phyloP scores from a whole-genome alignment of 2,329 filamentous ascomycete species.

The Fusarium pseudograminearum region DNA sequence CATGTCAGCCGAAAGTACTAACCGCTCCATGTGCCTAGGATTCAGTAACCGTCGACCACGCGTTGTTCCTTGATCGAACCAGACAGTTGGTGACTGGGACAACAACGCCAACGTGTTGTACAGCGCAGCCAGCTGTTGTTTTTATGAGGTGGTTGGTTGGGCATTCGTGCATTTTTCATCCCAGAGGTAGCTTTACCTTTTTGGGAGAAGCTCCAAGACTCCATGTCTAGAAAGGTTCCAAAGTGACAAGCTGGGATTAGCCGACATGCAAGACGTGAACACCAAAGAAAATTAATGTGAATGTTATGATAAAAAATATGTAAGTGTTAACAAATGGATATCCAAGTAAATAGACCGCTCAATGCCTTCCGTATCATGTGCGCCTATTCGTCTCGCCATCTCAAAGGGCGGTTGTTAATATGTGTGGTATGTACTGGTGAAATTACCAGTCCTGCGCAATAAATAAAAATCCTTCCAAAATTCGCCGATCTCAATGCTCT shows the following conservation, averaged over 20 bases:
- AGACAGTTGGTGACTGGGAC: conserved; percentile 23
- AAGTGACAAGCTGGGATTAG: conserved; percentile 3
- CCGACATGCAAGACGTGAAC: conserved; percentile 6
- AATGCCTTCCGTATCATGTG: conserved; percentile 27
- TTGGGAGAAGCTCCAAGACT: conserved; percentile 14
- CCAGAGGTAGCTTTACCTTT: conserved; percentile 25
- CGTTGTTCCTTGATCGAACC: conserved; percentile 7
- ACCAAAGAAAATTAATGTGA: conserved; percentile 14
- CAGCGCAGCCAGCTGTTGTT: neutral
- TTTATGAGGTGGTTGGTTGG: conserved; percentile 41
- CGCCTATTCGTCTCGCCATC: conserved; percentile 32
- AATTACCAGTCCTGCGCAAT: conserved; percentile 19
- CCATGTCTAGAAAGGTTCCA: neutral
- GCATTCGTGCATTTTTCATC: conserved; percentile 41
- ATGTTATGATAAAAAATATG: conserved; percentile 30
- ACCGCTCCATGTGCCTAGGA: neutral
- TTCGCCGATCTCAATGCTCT: conserved; percentile 24
- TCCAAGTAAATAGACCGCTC: conserved; percentile 41
- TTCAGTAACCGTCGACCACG: conserved; percentile 24
- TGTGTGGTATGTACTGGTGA: conserved; percentile 20
- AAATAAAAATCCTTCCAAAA: conserved; percentile 14
- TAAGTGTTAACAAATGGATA: conserved; percentile 43
- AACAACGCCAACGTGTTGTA: conserved; percentile 3
- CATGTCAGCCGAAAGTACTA: conserved; percentile 19
- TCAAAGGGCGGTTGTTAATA: conserved; percentile 28